A percentile compares a stretch with the other conserved stretches of the same genome.
These are phyloP conservation scores for Pseudogymnoascus sp. DNA, from an alignment of 2,329 filamentous ascomycete genomes.

Conservation along the genomic window DNA sequence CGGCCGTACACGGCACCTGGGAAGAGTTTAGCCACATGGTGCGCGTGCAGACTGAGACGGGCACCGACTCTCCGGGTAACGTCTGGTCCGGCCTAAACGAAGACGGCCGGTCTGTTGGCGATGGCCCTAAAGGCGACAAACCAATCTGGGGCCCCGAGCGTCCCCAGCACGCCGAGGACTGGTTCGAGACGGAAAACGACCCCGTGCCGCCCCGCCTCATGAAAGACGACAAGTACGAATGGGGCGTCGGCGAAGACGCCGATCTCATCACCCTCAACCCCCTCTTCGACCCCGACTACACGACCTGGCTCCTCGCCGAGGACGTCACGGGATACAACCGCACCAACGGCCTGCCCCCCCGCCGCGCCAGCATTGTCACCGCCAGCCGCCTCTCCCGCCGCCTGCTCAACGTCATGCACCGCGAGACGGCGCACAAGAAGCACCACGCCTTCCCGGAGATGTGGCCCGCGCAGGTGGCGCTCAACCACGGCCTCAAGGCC, in stretches of 20 bases:
- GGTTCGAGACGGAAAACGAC: conserved; percentile 66
- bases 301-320: conserved; percentile 72
- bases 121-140: conserved; percentile 41
- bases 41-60: conserved; percentile 66
- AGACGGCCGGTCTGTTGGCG: conserved; percentile 26
- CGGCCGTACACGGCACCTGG: conserved; percentile 68
- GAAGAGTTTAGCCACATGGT: conserved; percentile 73
- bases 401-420: conserved; percentile 80
- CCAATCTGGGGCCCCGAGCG: conserved; percentile 80
- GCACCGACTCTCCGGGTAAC: conserved; percentile 56
- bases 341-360: conserved; percentile 54
- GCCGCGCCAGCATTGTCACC: conserved; percentile 82
- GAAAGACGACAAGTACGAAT: conserved; percentile 72
- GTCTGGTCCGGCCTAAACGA: conserved; percentile 49
- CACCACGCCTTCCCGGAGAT: conserved; percentile 93
- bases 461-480: conserved; percentile 81
- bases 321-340: conserved; percentile 81
- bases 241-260: conserved; percentile 85
- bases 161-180: conserved; percentile 59
- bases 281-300: conserved; percentile 82
- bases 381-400: conserved; percentile 74
- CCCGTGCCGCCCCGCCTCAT: conserved; percentile 62
- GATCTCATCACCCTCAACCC: conserved; percentile 90
- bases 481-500: conserved; percentile 89
- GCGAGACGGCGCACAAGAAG: conserved; percentile 74